Conservation (phyloP, 129 eudicot genomes). For the Glebionis coronaria region DNA sequence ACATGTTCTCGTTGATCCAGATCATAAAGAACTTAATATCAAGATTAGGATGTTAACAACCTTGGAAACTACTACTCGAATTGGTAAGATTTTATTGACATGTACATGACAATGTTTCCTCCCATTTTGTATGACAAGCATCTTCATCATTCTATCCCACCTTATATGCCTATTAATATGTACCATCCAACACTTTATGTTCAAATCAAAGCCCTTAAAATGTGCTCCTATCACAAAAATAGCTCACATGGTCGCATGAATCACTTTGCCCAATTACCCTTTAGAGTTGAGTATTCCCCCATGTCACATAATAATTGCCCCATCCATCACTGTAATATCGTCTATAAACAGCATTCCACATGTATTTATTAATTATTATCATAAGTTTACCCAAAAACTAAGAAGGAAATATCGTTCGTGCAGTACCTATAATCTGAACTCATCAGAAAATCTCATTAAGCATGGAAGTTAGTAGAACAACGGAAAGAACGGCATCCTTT, state of each 20-base stretch:
- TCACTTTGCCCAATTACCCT: neutral
- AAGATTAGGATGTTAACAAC: too few species aligned
- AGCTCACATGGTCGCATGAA: neutral
- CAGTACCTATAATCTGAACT: too few species aligned
- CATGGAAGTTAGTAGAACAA: too few species aligned
- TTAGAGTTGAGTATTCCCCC: neutral
- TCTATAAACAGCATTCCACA: neutral
- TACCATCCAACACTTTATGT: neutral
- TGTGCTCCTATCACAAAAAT: neutral
- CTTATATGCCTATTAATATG: neutral
- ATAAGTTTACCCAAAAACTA: too few species aligned
- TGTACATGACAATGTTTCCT: neutral
- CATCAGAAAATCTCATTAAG: too few species aligned
- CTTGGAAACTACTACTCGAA: neutral
- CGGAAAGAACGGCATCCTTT: too few species aligned
- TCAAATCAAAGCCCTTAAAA: neutral
- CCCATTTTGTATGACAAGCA: neutral
- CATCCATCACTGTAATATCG: neutral
- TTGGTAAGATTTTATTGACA: neutral
- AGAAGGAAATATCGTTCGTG: too few species aligned
- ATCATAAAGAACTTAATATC: too few species aligned
- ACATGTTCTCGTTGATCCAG: too few species aligned
- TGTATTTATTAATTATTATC: too few species aligned
- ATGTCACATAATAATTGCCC: neutral
- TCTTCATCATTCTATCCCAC: neutral